Evolutionary conservation across 345 rosid genomes (phyloP).

Genomic region (Brassica cretica): DNA sequence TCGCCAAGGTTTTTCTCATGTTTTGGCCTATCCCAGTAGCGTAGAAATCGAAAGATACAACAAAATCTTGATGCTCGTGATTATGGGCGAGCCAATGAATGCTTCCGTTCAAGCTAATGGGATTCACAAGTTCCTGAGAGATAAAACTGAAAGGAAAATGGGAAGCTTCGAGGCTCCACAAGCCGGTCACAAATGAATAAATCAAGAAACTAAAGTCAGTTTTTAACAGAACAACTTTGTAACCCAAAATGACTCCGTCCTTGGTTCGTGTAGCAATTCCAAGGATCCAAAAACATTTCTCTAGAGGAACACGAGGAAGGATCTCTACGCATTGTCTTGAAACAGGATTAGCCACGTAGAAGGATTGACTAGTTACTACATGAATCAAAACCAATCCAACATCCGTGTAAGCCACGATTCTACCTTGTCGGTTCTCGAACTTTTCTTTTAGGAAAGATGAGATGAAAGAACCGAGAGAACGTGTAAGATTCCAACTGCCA

Average conservation of each 20-base stretch:
- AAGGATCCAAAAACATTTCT: not conserved
- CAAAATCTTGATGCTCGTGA: not conserved
- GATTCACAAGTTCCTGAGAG: too few species aligned
- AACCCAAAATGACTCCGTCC: not conserved
- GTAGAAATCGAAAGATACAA: constrained; percentile 7
- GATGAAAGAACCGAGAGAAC: not conserved
- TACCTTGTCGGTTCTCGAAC: not conserved
- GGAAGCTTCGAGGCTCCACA: not conserved
- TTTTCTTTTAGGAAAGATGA: not conserved
- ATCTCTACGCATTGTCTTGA: not conserved
- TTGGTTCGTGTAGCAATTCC: not conserved
- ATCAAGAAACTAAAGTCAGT: not conserved
- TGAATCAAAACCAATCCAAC: not conserved
- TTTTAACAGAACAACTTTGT: not conserved
- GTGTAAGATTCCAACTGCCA: not conserved
- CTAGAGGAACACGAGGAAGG: not conserved
- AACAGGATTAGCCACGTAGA: not conserved
- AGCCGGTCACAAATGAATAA: constrained; percentile 10
- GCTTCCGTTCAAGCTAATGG: constrained; percentile 6
- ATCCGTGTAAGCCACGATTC: not conserved
- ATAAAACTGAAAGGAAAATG: not conserved
- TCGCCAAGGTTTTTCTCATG: too few species aligned
- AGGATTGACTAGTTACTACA: not conserved
- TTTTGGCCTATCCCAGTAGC: not conserved
- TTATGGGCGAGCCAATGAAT: constrained; percentile 5